These are phyloP conservation scores for Coriolopsis trogii DNA, from an alignment of 1,284 basidiomycete genomes.

Conservation along the genomic window DNA sequence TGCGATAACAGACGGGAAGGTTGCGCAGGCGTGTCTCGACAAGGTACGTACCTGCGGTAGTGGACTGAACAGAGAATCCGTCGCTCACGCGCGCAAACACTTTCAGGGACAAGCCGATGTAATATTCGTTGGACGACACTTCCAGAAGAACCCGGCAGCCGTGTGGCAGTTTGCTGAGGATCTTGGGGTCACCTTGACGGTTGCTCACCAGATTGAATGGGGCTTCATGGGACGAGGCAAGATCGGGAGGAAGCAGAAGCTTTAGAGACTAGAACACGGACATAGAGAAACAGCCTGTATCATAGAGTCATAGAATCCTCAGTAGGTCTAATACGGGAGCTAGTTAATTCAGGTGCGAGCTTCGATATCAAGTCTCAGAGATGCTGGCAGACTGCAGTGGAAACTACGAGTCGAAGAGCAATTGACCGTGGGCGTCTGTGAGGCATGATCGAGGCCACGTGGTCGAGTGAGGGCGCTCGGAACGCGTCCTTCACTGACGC, in stretches of 20 bases:
- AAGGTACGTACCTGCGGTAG: constrained; percentile 17
- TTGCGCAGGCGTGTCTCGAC: constrained; percentile 66
- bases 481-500: no score
- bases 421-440: background rate
- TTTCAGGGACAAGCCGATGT: constrained; percentile 43
- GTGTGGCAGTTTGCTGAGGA: constrained; percentile 58
- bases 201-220: constrained; percentile 58
- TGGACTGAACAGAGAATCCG: background rate
- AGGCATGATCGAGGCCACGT: background rate
- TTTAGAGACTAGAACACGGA: no score
- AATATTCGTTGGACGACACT: constrained; percentile 54
- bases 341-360: no score
- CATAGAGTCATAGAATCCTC: no score
- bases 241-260: constrained; percentile 10
- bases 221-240: constrained; percentile 38
- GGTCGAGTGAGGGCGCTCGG: background rate
- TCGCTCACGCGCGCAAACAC: background rate
- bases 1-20: constrained; percentile 55
- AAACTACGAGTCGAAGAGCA: background rate
- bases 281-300: no score
- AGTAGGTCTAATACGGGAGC: no score
- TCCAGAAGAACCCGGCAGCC: constrained; percentile 57
- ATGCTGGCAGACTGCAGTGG: background rate
- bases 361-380: background rate
- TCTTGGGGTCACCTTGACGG: constrained; percentile 45